phyloP scores from a whole-genome alignment of 169 alveolate species.

The Eimeria tenella region DNA sequence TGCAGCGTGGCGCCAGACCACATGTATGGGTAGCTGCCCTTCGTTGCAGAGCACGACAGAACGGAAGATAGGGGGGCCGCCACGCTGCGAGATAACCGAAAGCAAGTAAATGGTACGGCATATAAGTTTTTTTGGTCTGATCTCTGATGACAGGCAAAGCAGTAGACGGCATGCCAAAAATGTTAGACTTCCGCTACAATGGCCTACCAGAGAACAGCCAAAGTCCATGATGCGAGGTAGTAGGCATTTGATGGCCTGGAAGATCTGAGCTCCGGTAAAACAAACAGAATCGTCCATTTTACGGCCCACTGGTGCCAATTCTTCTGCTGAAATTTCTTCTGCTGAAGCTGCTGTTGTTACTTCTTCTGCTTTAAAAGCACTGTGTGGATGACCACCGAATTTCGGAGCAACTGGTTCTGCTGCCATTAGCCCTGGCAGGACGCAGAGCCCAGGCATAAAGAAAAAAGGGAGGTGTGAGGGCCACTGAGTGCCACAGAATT shows the following conservation, averaged over 20 bases:
- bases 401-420: conserved; percentile 4
- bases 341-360: neutral
- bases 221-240: conserved; percentile 26
- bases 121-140: no score
- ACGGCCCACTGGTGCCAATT: no score
- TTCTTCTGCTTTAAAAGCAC: neutral
- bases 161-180: no score
- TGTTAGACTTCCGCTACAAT: no score
- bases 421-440: neutral
- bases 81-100: conserved; percentile 13
- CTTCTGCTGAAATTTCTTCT: neutral
- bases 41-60: conserved; percentile 61
- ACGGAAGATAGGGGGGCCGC: conserved; percentile 21
- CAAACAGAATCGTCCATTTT: neutral
- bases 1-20: conserved; percentile 28
- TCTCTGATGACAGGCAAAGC: no score
- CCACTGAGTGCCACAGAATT: conserved; percentile 26
- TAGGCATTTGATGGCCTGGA: neutral
- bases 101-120: neutral
- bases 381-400: neutral
- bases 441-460: neutral
- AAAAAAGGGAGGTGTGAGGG: neutral
- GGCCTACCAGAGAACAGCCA: conserved; percentile 22
- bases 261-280: neutral
- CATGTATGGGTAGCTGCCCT: conserved; percentile 57